Base-by-base conservation (phyloP, 306 rosid species). In the Ormosia semicastrata region DNA sequence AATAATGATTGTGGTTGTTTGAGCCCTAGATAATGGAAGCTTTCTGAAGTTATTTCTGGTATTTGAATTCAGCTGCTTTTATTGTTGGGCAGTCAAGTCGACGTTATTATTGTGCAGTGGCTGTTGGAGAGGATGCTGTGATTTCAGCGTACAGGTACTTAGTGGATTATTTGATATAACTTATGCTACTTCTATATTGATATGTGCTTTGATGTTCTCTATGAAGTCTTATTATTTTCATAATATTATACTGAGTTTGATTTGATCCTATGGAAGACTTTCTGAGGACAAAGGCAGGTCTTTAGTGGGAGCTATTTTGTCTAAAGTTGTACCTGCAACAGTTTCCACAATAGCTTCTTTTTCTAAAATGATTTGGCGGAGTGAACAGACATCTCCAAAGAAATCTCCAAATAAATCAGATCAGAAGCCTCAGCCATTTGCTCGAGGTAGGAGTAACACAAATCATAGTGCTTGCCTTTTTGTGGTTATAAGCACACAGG, bases 1-100 rank as follows among this genome's bases (percentile, higher is more conserved):
- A 37, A 58, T 34, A 37, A 73, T 83, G 40, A 59, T 66, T 81
- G 17, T 82, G 66, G 56, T 59, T 47, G 37, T 74, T 76, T 76
- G n/a, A 41, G 59, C 64, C 57, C 36, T 82, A 83, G 91, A 56
- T 79, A 49, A 82, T 86, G 93, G 94, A 83, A 85, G 85, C 71
- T 84, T 82, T 91, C 97, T 95, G 97, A 95, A 89, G 73, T 85
- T 89, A 92, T 93, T 88, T 91, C 88, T 89, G 92, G 87, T 88
- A 86, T 93, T 96, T 96, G 97, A 95, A 94, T 92, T 96, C 98
- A 93, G 98, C 97, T 96, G 90, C 94, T 93, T 95, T 93, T 93
- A 86, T 93, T 95, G 90, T 95, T 93, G 98, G 92, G 91, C 99
- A 96, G 99, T 96, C 99, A 73, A 93, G 81, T 92, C 94, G 86